Base-by-base conservation (phyloP, 2,329 filamentous ascomycete genomes). In the Paracoccidioides lutzii region DNA sequence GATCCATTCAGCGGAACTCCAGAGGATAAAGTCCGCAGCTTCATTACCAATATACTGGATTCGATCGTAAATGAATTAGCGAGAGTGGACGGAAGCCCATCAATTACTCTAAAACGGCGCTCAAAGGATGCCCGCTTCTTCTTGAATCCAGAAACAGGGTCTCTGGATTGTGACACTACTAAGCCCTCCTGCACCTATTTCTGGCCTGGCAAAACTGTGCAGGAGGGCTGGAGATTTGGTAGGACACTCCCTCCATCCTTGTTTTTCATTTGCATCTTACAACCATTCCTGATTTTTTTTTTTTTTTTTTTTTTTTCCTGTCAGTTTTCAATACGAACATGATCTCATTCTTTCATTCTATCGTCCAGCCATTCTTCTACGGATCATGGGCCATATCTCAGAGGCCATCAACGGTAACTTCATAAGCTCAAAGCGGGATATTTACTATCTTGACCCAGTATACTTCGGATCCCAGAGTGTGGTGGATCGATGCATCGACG, bases 361-460 rank as follows among this genome's bases (percentile, higher is more conserved):
- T 32, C 14, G 40, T 53, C 4, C 57, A 81, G 80, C 78, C 60
- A 73, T 80, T 5, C 66, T 80, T 3, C 58, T 81, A n/a, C 75
- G 78, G 5, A 76, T 83, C 7, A 66, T 84, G 7, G 74, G 78
- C 44, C 71, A 81, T 14, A 73, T 84, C 52, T 75, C 80, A 40
- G 71, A 76, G 58, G 76, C 77, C 5, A 67, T 83, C 22, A 62
- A 71, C 6, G 70, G 71, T 2, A 71, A 77, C 45, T 65, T 73
- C 15, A 64, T 76, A 8, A 71, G 81, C 57, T 81, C 80, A 0
- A 84, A 83, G 65, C 83, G 82, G 59, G 82, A 84, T 60, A 78
- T 85, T 35, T 85, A 80, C 62, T 85, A 85, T 63, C 76, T 75
- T 52, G 79, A 84, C 58, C 80, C 81, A 1, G 72, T 73, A 43